phyloP scores from a whole-genome alignment of 177 flowering plant genomes.

The Vitis hybrid region DNA sequence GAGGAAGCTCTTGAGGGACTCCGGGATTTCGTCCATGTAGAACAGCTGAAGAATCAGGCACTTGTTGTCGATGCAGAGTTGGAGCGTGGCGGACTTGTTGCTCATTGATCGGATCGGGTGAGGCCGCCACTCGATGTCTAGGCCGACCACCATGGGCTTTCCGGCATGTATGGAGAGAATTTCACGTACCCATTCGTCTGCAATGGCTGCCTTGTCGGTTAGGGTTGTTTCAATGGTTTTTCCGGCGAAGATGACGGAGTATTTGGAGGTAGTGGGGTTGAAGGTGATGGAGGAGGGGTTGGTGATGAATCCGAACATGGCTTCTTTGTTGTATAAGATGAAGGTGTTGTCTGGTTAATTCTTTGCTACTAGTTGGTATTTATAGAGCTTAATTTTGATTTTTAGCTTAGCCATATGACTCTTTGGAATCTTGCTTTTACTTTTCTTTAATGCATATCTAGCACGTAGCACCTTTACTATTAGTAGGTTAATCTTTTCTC shows the following conservation, averaged over 20 bases:
- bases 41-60: conserved; percentile 39
- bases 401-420: no score
- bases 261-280: conserved; percentile 6
- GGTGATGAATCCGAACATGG: not conserved
- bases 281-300: not conserved
- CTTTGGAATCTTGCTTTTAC: no score
- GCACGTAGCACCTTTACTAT: no score
- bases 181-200: conserved; percentile 10
- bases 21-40: conserved; percentile 32
- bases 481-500: no score
- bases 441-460: no score
- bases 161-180: conserved; percentile 1
- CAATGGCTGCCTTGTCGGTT: conserved; percentile 9
- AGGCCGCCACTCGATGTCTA: conserved; percentile 39
- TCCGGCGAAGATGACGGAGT: not conserved
- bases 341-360: not conserved
- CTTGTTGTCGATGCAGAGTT: conserved; percentile 33
- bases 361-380: not conserved
- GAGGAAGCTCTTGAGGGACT: conserved; percentile 25
- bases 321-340: not conserved
- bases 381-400: not conserved
- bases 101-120: conserved; percentile 11
- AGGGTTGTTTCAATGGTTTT: conserved; percentile 10
- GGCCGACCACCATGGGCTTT: conserved; percentile 19
- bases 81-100: conserved; percentile 41